Evolutionary conservation across 2,329 filamentous ascomycete species (phyloP), one percentile per base, ranked within the genome.

Genomic region (Ascochyta lentis): DNA sequence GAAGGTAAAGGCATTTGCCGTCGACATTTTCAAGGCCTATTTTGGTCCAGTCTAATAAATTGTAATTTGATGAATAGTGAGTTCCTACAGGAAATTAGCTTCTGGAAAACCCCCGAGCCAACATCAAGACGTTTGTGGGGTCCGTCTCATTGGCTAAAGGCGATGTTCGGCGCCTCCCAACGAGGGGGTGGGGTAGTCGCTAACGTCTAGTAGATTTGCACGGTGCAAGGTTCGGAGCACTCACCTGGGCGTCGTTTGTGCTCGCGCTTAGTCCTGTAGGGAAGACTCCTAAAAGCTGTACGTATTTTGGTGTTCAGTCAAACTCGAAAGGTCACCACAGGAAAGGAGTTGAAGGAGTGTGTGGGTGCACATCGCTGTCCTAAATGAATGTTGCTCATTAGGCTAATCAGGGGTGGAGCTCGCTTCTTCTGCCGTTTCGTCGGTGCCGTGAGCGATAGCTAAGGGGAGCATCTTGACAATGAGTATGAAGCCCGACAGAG

Each of bases 1-100:
- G 77, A 94, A 91, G 39, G 82, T 80, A 52, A 74, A 74, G n/a
- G 71, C 71, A 33, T 70, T 66, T 45, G 61, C 56, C 38, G 69
- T 60, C 53, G 71, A 66, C 72, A 74, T 75, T 50, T 19, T 62
- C 12, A 12, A 23, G 19, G 19, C 37, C n/a, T 7, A 15, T 16
- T 24, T 7, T 45, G 26, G 33, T 44, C 7, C n/a, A 49, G 39
- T 31, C 41, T 49, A 13, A 22, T 10, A 7, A 9, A 10, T 9
- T 4, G 7, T 9, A 10, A 29, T 3, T 10, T 10, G 9, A 29
- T 3, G 10, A 29, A 29, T 12, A 6, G 31, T 6, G 15, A 3
- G 7, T 24, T 49, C 3, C 38, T 50, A 6, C 24, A 15, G 22
- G 22, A 33, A 15, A 27, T 56, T 34, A 56, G 53, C 38, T 35